Conservation (phyloP, 192 early-diverging fungal genomes). For the Coemansia sp. region DNA sequence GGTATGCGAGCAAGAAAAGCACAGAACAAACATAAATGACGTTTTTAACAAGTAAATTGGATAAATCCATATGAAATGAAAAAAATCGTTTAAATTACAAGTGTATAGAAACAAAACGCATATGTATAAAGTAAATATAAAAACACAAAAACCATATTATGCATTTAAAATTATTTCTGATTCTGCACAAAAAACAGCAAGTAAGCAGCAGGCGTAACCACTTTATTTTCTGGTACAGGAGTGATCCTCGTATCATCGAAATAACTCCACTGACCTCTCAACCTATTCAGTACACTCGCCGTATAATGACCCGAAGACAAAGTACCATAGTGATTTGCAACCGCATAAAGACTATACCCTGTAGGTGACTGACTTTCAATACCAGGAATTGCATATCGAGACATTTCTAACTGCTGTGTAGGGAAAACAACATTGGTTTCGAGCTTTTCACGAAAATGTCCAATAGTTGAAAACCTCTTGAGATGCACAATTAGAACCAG, state of each 20-base stretch:
- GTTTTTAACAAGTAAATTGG: too few species aligned
- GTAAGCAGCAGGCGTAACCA: conserved; percentile 40
- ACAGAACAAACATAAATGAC: too few species aligned
- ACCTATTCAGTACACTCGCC: conserved; percentile 62
- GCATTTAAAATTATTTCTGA: background rate
- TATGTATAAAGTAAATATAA: conserved; percentile 4
- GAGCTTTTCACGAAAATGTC: conserved; percentile 91
- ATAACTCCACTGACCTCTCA: conserved; percentile 69
- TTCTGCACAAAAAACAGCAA: conserved; percentile 43
- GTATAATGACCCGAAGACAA: conserved; percentile 78
- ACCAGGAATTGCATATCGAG: conserved; percentile 48
- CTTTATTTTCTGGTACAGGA: conserved; percentile 27
- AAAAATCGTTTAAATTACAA: too few species aligned
- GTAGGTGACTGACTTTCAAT: conserved; percentile 4
- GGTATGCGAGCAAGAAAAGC: too few species aligned
- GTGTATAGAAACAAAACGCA: background rate
- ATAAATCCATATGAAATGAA: too few species aligned
- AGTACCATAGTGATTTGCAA: conserved; percentile 77
- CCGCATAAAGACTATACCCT: conserved; percentile 76
- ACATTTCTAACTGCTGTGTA: conserved; percentile 59
- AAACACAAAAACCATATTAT: background rate
- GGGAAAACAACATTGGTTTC: conserved; percentile 86
- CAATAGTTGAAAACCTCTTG: conserved; percentile 90
- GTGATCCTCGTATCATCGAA: conserved; percentile 81
- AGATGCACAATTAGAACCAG: conserved; percentile 89